Conservation (phyloP, 768 basidiomycete genomes). For the Rhodosporidiobolus odoratus region DNA sequence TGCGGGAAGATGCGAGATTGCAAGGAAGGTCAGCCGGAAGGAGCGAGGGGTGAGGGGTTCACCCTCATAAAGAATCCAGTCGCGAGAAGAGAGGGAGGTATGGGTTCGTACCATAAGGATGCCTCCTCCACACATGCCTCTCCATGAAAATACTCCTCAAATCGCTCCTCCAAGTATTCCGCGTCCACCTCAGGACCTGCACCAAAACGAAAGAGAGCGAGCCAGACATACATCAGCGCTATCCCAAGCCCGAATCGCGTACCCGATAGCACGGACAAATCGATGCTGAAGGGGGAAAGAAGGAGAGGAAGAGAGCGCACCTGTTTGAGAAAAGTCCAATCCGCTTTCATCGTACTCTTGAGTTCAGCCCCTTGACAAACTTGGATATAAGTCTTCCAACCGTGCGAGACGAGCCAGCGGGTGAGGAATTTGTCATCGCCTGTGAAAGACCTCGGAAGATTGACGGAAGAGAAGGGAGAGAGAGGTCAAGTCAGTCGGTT, state of each 20-base stretch:
- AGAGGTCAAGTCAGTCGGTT: not conserved
- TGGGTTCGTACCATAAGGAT: slow-evolving; percentile 55
- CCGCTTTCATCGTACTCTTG: slow-evolving; percentile 89
- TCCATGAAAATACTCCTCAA: slow-evolving; percentile 82
- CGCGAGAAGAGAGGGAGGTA: not conserved
- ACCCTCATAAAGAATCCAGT: not conserved
- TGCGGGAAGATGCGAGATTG: no score
- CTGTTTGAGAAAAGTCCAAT: slow-evolving; percentile 92
- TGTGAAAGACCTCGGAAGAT: not conserved
- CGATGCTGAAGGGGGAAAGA: not conserved
- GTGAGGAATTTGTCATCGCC: slow-evolving; percentile 65
- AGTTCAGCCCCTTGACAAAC: slow-evolving; percentile 57
- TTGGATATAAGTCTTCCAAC: slow-evolving; percentile 92
- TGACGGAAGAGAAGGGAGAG: not conserved
- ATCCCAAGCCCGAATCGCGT: no score
- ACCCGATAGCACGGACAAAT: no score
- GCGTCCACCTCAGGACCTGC: slow-evolving; percentile 75
- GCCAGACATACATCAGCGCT: no score
- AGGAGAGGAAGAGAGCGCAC: not conserved
- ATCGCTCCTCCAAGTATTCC: slow-evolving; percentile 92
- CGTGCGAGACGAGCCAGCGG: slow-evolving; percentile 91
- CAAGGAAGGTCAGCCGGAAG: not conserved
- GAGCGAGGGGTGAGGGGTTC: not conserved
- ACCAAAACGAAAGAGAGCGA: not conserved
- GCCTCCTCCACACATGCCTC: slow-evolving; percentile 74